phyloP scores from a whole-genome alignment of 2,329 filamentous ascomycete species.

The Helotiales sp. region DNA sequence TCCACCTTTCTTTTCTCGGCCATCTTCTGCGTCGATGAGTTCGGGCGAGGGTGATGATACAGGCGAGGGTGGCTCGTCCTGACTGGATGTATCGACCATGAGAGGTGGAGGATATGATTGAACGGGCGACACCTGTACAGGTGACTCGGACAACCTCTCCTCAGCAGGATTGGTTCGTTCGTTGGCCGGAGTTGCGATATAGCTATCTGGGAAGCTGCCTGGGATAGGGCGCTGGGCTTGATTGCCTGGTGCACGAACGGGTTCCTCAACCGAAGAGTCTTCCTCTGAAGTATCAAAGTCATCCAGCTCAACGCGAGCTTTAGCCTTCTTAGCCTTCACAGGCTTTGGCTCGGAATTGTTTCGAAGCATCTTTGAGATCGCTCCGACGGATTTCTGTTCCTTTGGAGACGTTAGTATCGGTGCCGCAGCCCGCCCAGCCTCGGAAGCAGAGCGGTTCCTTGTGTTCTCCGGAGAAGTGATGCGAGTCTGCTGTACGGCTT shows the following conservation, averaged over 20 bases:
- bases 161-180: constrained; percentile 36
- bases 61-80: constrained; percentile 63
- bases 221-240: constrained; percentile 33
- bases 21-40: constrained; percentile 49
- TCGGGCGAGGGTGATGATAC: constrained; percentile 66
- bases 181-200: constrained; percentile 26
- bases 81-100: constrained; percentile 69
- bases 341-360: constrained; percentile 50
- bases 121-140: constrained; percentile 58
- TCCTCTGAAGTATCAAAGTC: constrained; percentile 59
- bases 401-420: constrained; percentile 41
- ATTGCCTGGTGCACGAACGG: constrained; percentile 22
- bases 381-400: constrained; percentile 41
- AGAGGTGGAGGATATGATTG: constrained; percentile 62
- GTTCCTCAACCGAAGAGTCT: constrained; percentile 38
- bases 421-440: constrained; percentile 36
- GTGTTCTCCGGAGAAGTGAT: constrained; percentile 40
- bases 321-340: constrained; percentile 58
- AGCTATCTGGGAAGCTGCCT: constrained; percentile 37
- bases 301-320: constrained; percentile 65
- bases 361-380: constrained; percentile 45
- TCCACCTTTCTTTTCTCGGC: constrained; percentile 34
- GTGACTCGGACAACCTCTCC: constrained; percentile 65
- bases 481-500: constrained; percentile 30
- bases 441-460: constrained; percentile 32